A percentile compares a stretch with the other conserved stretches of the same genome.
Conservation (phyloP, 164 flowering plant genomes). For the Umbellularia californica region DNA sequence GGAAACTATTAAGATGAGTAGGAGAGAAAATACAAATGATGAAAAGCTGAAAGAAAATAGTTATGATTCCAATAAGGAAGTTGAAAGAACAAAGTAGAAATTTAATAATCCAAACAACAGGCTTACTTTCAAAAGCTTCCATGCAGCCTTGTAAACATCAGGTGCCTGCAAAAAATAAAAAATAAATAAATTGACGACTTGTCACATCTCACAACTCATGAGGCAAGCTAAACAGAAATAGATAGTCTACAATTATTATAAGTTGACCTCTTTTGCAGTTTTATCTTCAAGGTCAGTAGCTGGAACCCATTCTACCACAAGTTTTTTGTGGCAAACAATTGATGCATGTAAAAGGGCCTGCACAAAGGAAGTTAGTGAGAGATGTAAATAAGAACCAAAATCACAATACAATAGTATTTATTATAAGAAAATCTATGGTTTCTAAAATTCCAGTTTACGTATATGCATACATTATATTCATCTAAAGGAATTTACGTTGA, state of each 20-base stretch:
- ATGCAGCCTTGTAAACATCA: constrained; percentile 60
- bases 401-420: no score
- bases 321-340: constrained; percentile 62
- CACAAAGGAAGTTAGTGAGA: neutral
- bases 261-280: constrained; percentile 54
- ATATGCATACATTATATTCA: no score
- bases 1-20: constrained; percentile 6
- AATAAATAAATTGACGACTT: neutral
- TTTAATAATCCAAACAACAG: neutral
- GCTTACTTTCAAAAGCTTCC: constrained; percentile 64
- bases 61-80: no score
- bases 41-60: neutral
- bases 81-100: neutral
- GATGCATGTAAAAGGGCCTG: constrained; percentile 98
- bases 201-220: neutral
- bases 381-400: no score
- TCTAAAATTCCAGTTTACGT: no score
- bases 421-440: no score
- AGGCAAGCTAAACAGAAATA: neutral
- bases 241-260: neutral
- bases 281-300: constrained; percentile 79
- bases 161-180: constrained; percentile 53
- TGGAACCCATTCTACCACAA: constrained; percentile 75
- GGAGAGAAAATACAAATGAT: neutral
- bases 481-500: no score